phyloP scores from a whole-genome alignment of 257 asterid species.

The Phtheirospermum japonicum region DNA sequence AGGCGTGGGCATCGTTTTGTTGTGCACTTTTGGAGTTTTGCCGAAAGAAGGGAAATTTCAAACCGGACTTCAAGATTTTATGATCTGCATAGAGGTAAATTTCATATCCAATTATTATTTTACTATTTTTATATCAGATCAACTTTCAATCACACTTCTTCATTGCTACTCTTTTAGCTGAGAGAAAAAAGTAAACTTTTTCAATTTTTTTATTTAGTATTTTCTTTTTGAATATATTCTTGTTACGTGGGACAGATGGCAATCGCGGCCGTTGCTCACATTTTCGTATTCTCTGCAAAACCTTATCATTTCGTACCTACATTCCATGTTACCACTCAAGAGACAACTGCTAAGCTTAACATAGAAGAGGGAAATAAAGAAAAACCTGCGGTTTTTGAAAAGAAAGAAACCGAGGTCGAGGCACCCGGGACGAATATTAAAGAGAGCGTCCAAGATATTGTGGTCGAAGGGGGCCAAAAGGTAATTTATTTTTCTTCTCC shows the following conservation, averaged over 20 bases:
- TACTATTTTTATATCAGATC: no score
- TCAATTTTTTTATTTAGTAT: background rate
- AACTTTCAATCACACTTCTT: no score
- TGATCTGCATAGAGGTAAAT: constrained; percentile 82
- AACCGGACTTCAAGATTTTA: constrained; percentile 77
- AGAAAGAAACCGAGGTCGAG: constrained; percentile 62
- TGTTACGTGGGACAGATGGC: constrained; percentile 59
- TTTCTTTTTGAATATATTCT: background rate
- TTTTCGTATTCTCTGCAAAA: constrained; percentile 78
- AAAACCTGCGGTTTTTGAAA: constrained; percentile 53
- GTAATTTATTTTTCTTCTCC: constrained; percentile 25
- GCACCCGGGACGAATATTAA: constrained; percentile 84
- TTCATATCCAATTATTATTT: background rate
- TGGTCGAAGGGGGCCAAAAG: constrained; percentile 92
- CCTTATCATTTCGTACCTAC: constrained; percentile 62
- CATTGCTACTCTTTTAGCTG: no score
- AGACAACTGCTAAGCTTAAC: constrained; percentile 45
- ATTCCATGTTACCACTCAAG: constrained; percentile 44
- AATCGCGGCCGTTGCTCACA: constrained; percentile 88
- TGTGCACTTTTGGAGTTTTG: constrained; percentile 53
- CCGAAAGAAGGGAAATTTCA: constrained; percentile 64
- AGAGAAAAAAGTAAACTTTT: no score
- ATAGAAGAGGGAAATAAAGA: constrained; percentile 49
- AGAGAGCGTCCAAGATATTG: constrained; percentile 92
- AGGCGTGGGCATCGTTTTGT: constrained; percentile 84